These are phyloP conservation scores for Dactylellina parvicollis DNA, from an alignment of 2,329 filamentous ascomycete genomes.

Conservation along the genomic window DNA sequence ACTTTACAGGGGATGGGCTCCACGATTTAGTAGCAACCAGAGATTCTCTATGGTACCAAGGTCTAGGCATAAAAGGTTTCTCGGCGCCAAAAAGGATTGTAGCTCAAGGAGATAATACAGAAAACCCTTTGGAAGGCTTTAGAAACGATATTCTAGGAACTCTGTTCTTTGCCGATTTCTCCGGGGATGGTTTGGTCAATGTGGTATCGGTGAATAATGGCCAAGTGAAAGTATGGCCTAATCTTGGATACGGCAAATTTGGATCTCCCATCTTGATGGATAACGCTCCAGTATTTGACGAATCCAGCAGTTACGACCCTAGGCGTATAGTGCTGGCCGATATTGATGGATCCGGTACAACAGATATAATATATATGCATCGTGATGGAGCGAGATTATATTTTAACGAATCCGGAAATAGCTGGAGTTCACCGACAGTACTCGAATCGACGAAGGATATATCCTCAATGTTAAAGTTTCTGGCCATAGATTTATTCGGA, in stretches of 20 bases:
- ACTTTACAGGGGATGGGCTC: background rate
- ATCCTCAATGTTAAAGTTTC: constrained; percentile 18
- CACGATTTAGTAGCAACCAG: background rate
- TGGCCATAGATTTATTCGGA: constrained; percentile 31
- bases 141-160: background rate
- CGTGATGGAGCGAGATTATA: constrained; percentile 1
- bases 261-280: constrained; percentile 52
- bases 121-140: constrained; percentile 34
- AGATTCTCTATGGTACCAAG: constrained; percentile 41
- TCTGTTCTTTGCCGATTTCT: constrained; percentile 57
- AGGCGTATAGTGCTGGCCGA: constrained; percentile 34
- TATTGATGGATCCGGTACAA: constrained; percentile 26
- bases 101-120: too few relatives aligned
- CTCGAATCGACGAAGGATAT: background rate
- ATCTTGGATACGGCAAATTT: constrained; percentile 60
- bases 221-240: constrained; percentile 60
- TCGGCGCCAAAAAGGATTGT: background rate
- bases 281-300: constrained; percentile 51
- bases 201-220: constrained; percentile 58
- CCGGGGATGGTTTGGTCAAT: constrained; percentile 58
- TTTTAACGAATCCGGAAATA: constrained; percentile 17
- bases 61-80: constrained; percentile 8
- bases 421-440: background rate
- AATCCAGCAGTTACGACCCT: constrained; percentile 52
- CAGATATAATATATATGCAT: constrained; percentile 19